These are phyloP conservation scores for Peribolospora baueri DNA, from an alignment of 768 basidiomycete species.

Conservation along the genomic window DNA sequence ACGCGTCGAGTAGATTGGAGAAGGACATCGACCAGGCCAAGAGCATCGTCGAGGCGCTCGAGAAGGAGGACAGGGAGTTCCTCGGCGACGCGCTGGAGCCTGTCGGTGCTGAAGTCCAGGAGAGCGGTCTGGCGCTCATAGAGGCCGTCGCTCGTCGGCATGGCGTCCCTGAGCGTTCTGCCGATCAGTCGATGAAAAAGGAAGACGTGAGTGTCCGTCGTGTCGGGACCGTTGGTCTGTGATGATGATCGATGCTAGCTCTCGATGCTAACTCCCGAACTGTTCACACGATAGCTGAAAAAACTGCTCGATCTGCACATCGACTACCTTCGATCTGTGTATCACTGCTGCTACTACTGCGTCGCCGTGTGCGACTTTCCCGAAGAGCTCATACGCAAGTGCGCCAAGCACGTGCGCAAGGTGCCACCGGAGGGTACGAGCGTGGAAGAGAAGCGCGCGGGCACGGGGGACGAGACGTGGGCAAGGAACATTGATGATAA, in stretches of 20 bases:
- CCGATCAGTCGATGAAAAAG: no score
- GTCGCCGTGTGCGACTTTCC: constrained; percentile 70
- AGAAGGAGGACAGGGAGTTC: constrained; percentile 28
- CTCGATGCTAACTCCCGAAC: not conserved
- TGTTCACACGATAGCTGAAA: constrained; percentile 3
- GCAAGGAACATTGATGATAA: constrained; percentile 69
- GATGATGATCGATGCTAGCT: not conserved
- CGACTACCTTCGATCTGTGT: constrained; percentile 74
- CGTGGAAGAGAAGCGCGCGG: constrained; percentile 6
- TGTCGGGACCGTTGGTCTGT: no score
- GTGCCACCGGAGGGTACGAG: not conserved
- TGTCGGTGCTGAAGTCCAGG: no score
- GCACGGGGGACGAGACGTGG: constrained; percentile 54
- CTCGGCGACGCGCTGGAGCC: not conserved
- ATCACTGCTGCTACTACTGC: constrained; percentile 95
- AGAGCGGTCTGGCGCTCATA: no score
- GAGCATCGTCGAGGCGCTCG: constrained; percentile 44
- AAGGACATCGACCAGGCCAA: constrained; percentile 60
- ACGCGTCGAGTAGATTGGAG: constrained; percentile 48
- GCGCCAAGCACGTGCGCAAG: constrained; percentile 60
- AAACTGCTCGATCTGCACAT: constrained; percentile 63
- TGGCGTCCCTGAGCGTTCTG: no score
- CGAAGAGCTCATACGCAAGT: constrained; percentile 87
- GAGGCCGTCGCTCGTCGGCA: no score
- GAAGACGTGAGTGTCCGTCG: no score